phyloP scores from a whole-genome alignment of 345 rosid species.

The Camelina neglecta region DNA sequence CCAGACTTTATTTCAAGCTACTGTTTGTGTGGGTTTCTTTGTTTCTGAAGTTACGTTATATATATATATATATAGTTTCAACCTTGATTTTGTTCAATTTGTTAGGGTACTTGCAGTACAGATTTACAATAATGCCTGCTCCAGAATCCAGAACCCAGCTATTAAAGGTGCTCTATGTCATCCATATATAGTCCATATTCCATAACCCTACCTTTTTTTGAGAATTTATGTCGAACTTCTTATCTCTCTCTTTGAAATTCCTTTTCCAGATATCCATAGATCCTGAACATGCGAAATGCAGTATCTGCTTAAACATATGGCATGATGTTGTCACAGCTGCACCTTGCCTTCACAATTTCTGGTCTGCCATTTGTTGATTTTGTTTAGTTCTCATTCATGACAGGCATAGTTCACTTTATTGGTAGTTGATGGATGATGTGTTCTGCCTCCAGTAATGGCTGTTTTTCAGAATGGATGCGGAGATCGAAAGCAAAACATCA shows the following conservation, averaged over 20 bases:
- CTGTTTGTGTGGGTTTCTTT: background rate
- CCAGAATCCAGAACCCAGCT: slow-evolving; percentile 50
- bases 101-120: slow-evolving; percentile 69
- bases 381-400: slow-evolving; percentile 3
- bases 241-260: slow-evolving; percentile 10
- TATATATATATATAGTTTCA: background rate
- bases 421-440: slow-evolving; percentile 36
- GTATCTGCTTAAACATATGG: slow-evolving; percentile 93
- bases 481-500: slow-evolving; percentile 71
- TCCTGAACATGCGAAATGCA: slow-evolving; percentile 80
- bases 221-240: slow-evolving; percentile 1
- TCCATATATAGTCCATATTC: background rate
- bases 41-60: slow-evolving; percentile 3
- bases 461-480: slow-evolving; percentile 95
- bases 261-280: slow-evolving; percentile 68
- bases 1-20: slow-evolving; percentile 5
- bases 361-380: slow-evolving; percentile 51
- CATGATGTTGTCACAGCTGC: slow-evolving; percentile 92
- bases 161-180: slow-evolving; percentile 55
- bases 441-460: slow-evolving; percentile 75
- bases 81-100: background rate
- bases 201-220: background rate
- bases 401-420: slow-evolving; percentile 17
- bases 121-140: slow-evolving; percentile 67
- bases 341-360: slow-evolving; percentile 96